phyloP scores from a whole-genome alignment of 2,329 filamentous ascomycete species.

The Calycina herbarum region DNA sequence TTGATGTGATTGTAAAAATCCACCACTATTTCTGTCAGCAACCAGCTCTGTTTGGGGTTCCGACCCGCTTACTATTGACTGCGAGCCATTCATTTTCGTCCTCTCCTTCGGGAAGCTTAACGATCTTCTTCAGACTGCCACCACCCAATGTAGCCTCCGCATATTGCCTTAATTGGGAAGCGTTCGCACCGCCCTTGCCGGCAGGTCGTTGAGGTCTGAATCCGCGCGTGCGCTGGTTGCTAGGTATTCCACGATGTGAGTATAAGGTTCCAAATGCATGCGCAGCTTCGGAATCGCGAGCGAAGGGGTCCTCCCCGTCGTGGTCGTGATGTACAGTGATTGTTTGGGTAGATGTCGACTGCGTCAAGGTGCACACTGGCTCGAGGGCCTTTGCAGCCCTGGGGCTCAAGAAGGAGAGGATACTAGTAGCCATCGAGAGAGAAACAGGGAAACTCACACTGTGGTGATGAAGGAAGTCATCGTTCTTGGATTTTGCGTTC shows the following conservation, averaged over 20 bases:
- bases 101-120: constrained; percentile 95
- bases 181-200: constrained; percentile 66
- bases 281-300: constrained; percentile 41
- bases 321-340: constrained; percentile 19
- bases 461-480: constrained; percentile 83
- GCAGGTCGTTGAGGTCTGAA: constrained; percentile 88
- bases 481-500: constrained; percentile 32
- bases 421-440: constrained; percentile 36
- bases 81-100: constrained; percentile 98
- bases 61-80: constrained; percentile 75
- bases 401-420: constrained; percentile 39
- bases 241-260: constrained; percentile 44
- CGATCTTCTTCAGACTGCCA: constrained; percentile 91
- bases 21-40: constrained; percentile 69
- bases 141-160: constrained; percentile 95
- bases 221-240: constrained; percentile 83
- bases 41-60: not conserved
- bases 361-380: constrained; percentile 33
- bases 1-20: constrained; percentile 99
- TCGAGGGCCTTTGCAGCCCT: constrained; percentile 22
- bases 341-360: constrained; percentile 34
- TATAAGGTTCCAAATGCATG: constrained; percentile 37
- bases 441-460: constrained; percentile 61
- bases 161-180: constrained; percentile 93
- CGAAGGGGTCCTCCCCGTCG: constrained; percentile 35